Percentiles rank a stretch among this genome's conserved stretches.
phyloP scores from a whole-genome alignment of 2,329 filamentous ascomycete genomes.

The Dothiorella sarmentorum region DNA sequence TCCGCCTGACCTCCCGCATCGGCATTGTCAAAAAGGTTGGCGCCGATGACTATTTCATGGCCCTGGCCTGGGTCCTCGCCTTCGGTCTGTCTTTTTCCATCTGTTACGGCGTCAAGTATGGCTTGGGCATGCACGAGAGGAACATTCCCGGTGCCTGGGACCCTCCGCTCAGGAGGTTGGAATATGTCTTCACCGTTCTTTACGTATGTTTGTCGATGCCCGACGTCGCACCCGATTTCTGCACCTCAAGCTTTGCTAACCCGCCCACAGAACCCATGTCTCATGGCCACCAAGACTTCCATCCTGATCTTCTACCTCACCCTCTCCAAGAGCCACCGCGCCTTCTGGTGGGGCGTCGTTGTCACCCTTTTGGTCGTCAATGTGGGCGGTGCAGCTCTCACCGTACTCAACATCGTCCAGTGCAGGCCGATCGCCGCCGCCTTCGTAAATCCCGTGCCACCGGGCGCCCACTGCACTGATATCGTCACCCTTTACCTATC shows the following conservation, averaged over 20 bases:
- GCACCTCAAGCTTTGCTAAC: constrained; percentile 10
- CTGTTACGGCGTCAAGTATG: constrained; percentile 59
- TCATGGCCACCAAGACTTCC: constrained; percentile 92
- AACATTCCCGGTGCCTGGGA: constrained; percentile 55
- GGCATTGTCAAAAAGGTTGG: constrained; percentile 69
- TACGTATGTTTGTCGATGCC: constrained; percentile 45
- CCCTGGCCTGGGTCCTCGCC: constrained; percentile 71
- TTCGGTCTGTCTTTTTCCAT: constrained; percentile 67
- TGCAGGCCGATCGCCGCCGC: constrained; percentile 71
- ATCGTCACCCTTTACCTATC: constrained; percentile 63
- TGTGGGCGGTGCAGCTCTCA: constrained; percentile 71
- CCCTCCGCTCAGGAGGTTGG: constrained; percentile 52
- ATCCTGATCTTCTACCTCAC: constrained; percentile 87
- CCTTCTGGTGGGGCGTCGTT: constrained; percentile 81
- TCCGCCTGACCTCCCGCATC: constrained; percentile 69
- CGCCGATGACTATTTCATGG: constrained; percentile 78
- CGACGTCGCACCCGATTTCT: background rate
- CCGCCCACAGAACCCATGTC: constrained; percentile 67
- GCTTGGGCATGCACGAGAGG: constrained; percentile 64
- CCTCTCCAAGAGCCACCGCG: constrained; percentile 71
- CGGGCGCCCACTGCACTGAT: constrained; percentile 54
- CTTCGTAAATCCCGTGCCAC: constrained; percentile 53
- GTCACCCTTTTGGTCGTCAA: constrained; percentile 75
- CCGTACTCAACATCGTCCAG: constrained; percentile 83
- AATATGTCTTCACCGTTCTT: constrained; percentile 60